These are phyloP conservation scores for Pseudisothecium myosuroides DNA, from an alignment of 225 moss, liverwort and hornwort genomes.

Conservation along the genomic window DNA sequence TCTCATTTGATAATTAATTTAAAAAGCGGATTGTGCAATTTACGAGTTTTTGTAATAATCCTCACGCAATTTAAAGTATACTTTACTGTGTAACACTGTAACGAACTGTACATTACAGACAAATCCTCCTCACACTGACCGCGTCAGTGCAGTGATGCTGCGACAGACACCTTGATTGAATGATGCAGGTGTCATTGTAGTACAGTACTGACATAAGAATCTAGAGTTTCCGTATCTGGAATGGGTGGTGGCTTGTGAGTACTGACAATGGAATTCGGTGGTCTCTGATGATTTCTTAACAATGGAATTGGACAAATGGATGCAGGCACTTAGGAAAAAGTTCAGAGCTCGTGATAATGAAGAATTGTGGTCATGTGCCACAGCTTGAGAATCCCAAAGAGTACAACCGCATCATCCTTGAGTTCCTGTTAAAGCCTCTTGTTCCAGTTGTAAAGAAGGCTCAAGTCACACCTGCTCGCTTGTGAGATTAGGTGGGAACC, in stretches of 20 bases:
- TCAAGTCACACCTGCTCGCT: not conserved
- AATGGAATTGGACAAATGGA: not conserved
- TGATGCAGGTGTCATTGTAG: not conserved
- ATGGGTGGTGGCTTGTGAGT: not conserved
- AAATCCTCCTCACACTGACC: not conserved
- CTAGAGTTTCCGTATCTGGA: not conserved
- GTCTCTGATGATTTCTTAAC: not conserved
- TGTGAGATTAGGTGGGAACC: not conserved
- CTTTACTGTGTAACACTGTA: not conserved
- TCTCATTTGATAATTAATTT: not conserved
- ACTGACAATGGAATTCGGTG: not conserved
- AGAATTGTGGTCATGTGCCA: constrained; percentile 26
- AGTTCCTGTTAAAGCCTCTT: constrained; percentile 2
- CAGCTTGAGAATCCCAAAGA: constrained; percentile 23
- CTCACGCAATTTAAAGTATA: not conserved
- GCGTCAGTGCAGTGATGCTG: not conserved
- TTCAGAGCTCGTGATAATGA: constrained; percentile 10
- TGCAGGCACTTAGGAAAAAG: constrained; percentile 17
- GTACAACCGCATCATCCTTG: constrained; percentile 13
- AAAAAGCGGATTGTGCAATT: not conserved
- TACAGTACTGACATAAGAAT: not conserved
- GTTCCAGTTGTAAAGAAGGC: not conserved
- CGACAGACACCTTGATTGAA: not conserved
- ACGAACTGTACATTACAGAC: not conserved
- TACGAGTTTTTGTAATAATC: not conserved